Evolutionary conservation across 352 stramenopile genomes (phyloP), one percentile per base, ranked within the genome.

Genomic region (Bremia lactucae): DNA sequence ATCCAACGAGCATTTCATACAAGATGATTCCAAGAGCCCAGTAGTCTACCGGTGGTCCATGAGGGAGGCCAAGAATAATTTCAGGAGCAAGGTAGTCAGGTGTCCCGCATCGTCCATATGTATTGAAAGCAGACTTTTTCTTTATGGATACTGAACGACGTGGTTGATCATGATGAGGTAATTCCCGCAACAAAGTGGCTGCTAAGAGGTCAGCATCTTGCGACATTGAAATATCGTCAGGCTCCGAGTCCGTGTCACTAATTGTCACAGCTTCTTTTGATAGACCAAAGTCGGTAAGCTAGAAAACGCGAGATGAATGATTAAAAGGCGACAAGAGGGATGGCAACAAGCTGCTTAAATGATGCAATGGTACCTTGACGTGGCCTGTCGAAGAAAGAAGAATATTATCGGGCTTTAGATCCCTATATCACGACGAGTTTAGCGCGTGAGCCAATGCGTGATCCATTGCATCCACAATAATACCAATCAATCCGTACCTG

Each of bases 11-110:
- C 75, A 94, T 90, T 44, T 92, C 80, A 58, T 89, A 92, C 23
- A 95, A 29, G 23, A 95, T 92, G n/a, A 95, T 79, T n/a, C 85
- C 85, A 6, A 95, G 65, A 3, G 79, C 80, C 85, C 85, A 95
- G 26, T 85, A 95, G 29, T 95, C 85, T 13, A 92, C 84, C 4
- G 77, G 66, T 2, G 77, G 74, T 2, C 75, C 81, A 35, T 95
- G 81, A 15, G 66, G 59, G 2, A 67, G 46, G 2, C 74, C 61
- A 4, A 81, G 59, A 36, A 95, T 76, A 55, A 95, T 92, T 62
- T 95, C 85, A 6, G 85, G 85, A 22, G 82, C 87, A 34, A 95
- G 42, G 35, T 95, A 95, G 42, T 94, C 82, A 0, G 85, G 85
- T 14, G 83, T 95, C 0, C 85, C 85, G 20, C 82, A 88, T 16